Conservation (phyloP, 2,329 filamentous ascomycete species). For the Botrytis tulipae region DNA sequence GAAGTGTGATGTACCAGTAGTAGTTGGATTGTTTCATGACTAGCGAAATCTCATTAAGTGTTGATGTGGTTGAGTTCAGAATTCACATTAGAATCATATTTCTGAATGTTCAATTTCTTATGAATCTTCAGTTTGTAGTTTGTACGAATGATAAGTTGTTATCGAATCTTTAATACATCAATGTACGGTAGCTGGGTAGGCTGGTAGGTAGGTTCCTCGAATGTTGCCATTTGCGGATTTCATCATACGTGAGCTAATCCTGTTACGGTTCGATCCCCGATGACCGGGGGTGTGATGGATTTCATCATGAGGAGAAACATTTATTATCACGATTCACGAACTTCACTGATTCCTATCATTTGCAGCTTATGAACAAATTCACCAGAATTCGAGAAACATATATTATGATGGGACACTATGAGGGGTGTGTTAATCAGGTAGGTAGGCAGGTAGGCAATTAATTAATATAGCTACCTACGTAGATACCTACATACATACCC, state of each 20-base stretch:
- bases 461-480: not conserved
- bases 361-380: not conserved
- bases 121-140: not conserved
- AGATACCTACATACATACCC: not conserved
- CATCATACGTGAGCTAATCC: conserved; percentile 16
- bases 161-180: not conserved
- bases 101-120: not conserved
- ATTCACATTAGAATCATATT: not conserved
- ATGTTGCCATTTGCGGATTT: conserved; percentile 13
- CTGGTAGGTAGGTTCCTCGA: conserved; percentile 2
- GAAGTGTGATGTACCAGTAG: conserved; percentile 6
- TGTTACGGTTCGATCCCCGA: conserved; percentile 2
- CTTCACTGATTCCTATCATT: not conserved
- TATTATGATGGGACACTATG: not conserved
- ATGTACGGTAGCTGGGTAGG: not conserved
- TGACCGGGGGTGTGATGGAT: conserved; percentile 1
- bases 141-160: not conserved
- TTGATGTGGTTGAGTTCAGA: not conserved
- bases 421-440: not conserved
- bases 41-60: not conserved
- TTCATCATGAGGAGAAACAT: not conserved
- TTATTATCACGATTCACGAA: not conserved
- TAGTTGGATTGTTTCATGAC: conserved; percentile 5
- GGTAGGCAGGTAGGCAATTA: not conserved
- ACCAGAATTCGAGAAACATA: not conserved